These are phyloP conservation scores for Aureobasidium sp. DNA, from an alignment of 2,329 filamentous ascomycete species.

Conservation along the genomic window DNA sequence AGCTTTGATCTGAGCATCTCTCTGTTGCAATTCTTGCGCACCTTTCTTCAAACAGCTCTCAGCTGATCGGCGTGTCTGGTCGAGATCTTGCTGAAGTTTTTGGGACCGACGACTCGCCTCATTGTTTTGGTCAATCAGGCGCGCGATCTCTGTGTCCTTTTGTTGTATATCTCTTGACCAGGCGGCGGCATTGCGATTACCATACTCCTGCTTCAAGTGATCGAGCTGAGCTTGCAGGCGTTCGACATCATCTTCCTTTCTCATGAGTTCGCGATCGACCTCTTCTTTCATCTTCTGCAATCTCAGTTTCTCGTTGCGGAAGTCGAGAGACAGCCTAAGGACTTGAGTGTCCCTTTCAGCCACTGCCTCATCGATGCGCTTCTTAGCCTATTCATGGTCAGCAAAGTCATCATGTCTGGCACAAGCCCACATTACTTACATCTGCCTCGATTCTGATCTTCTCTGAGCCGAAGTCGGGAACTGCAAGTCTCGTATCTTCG, in stretches of 20 bases:
- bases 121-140: background rate
- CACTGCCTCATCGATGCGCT: background rate
- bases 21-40: background rate
- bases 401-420: background rate
- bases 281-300: slow-evolving; percentile 7
- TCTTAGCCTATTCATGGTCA: slow-evolving; percentile 1
- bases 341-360: background rate
- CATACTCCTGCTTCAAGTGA: background rate
- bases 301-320: background rate
- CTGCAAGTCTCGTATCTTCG: background rate
- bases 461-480: slow-evolving; percentile 13
- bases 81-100: background rate
- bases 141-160: background rate
- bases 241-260: background rate
- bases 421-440: background rate
- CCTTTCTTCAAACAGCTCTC: background rate
- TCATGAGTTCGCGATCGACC: background rate
- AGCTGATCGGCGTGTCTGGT: background rate
- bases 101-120: background rate
- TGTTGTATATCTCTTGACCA: background rate
- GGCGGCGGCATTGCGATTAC: background rate
- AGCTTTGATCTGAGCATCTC: background rate
- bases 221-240: background rate
- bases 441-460: slow-evolving; percentile 2
- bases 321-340: background rate